phyloP scores from a whole-genome alignment of 257 asterid species.

The Nicotiana benthamiana region DNA sequence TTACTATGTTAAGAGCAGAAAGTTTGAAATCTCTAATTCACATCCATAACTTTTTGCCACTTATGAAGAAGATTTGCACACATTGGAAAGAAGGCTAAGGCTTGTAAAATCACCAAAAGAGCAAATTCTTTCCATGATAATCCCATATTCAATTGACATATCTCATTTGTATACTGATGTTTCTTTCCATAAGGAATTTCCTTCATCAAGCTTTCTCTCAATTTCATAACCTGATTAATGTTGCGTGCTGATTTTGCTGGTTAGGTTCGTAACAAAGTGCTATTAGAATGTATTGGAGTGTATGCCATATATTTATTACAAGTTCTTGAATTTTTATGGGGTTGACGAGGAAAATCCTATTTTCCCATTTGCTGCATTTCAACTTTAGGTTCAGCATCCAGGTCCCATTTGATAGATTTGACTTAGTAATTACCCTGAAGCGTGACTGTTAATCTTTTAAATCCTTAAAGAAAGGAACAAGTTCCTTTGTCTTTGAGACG shows the following conservation, averaged over 20 bases:
- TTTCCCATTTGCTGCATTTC: neutral
- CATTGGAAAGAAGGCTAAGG: neutral
- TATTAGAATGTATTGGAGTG: neutral
- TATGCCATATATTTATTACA: neutral
- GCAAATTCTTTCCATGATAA: neutral
- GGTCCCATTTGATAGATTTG: neutral
- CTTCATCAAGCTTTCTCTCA: neutral
- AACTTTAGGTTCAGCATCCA: neutral
- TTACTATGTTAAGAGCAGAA: too few relatives aligned
- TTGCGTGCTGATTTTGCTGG: neutral
- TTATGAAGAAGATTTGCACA: neutral
- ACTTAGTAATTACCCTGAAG: neutral
- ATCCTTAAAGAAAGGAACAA: neutral
- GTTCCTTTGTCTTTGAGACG: neutral
- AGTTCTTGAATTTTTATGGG: neutral
- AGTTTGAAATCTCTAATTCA: neutral
- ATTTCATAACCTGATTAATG: neutral
- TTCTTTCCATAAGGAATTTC: neutral
- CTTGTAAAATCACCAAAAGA: neutral
- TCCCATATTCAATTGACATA: neutral
- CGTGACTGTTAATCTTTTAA: neutral
- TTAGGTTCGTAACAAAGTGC: neutral
- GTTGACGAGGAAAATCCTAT: neutral
- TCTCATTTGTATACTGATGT: neutral
- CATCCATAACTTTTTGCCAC: constrained; percentile 14